Conservation (phyloP, 192 early-diverging fungal species). For the Cetraspora pellucida region DNA sequence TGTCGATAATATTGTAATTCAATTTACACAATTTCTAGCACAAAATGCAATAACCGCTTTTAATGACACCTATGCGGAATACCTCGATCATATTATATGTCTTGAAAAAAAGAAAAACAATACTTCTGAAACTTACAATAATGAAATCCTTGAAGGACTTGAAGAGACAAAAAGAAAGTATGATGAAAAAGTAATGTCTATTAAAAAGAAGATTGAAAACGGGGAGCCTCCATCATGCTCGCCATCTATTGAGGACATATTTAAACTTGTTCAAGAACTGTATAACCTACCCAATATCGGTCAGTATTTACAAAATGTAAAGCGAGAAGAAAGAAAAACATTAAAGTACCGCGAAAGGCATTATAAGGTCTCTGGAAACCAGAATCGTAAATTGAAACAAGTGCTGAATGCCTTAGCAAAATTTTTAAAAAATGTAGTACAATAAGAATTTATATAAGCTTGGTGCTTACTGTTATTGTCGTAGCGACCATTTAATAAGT, state of each 20-base stretch:
- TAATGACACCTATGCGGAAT: conserved; percentile 36
- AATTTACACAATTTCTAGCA: conserved; percentile 39
- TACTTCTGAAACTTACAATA: conserved; percentile 24
- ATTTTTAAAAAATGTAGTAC: no score
- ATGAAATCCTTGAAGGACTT: conserved; percentile 27
- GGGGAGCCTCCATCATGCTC: neutral
- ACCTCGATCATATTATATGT: conserved; percentile 36
- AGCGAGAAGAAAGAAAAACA: conserved; percentile 5
- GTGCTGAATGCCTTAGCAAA: no score
- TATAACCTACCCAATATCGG: conserved; percentile 34
- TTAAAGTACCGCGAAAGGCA: no score
- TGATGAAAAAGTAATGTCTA: conserved; percentile 23
- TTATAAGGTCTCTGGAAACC: no score
- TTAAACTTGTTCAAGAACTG: conserved; percentile 23
- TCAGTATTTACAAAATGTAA: conserved; percentile 28
- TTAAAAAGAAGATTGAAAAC: conserved; percentile 36
- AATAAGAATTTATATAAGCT: no score
- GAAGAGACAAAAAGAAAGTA: conserved; percentile 31
- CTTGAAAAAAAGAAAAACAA: conserved; percentile 33
- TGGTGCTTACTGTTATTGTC: no score
- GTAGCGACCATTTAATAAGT: no score
- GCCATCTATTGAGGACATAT: conserved; percentile 23
- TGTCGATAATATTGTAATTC: conserved; percentile 32
- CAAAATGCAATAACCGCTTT: conserved; percentile 36
- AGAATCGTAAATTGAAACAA: no score